Evolutionary conservation across 2,329 filamentous ascomycete species (phyloP).

Genomic region (Arthrobotrys iridis): DNA sequence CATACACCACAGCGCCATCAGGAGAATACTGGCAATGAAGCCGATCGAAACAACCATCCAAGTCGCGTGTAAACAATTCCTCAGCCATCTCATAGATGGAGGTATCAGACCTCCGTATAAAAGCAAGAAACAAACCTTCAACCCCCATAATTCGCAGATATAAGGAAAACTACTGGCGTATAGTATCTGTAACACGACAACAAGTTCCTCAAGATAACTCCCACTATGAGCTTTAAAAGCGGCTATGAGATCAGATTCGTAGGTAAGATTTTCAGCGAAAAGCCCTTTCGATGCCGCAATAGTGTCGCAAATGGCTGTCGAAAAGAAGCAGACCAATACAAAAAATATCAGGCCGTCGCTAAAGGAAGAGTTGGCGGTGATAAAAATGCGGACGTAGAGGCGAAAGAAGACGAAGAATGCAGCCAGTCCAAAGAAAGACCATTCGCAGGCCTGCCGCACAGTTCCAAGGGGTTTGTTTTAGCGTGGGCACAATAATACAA

Average conservation of each 20-base stretch:
- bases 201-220: conserved; percentile 20
- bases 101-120: conserved; percentile 43
- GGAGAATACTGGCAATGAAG: conserved; percentile 35
- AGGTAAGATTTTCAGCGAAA: conserved; percentile 49
- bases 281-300: conserved; percentile 43
- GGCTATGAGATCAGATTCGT: conserved; percentile 48
- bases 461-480: background rate
- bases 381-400: conserved; percentile 36
- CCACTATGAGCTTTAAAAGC: conserved; percentile 33
- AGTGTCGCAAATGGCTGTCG: conserved; percentile 43
- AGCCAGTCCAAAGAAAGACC: conserved; percentile 38
- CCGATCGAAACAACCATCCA: conserved; percentile 39
- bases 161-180: conserved; percentile 49
- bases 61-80: conserved; percentile 39
- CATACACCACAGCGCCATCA: conserved; percentile 46
- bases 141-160: conserved; percentile 45
- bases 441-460: conserved; percentile 46
- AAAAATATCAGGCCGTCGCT: conserved; percentile 29
- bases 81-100: conserved; percentile 40
- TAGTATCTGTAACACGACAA: conserved; percentile 37
- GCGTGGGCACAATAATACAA: too few species aligned
- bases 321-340: conserved; percentile 31
- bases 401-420: conserved; percentile 46
- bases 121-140: conserved; percentile 44
- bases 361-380: conserved; percentile 27